Conservation (phyloP, 495 filamentous ascomycete genomes). For the Penicillium alfredii region DNA sequence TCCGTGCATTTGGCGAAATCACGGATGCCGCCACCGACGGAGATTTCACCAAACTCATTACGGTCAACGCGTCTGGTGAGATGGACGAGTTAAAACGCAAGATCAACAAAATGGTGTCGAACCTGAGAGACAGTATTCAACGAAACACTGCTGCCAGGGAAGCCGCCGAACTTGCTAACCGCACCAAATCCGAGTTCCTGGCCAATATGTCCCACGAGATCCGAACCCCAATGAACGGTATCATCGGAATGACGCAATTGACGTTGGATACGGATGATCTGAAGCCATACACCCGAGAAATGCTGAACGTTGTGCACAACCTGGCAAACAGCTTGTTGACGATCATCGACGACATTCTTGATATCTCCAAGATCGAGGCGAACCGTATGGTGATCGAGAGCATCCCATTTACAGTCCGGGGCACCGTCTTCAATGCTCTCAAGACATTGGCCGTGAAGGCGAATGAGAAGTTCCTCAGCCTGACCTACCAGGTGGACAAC, state of each 20-base stretch:
- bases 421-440: conserved; percentile 94
- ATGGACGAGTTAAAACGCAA: conserved; percentile 99
- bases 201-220: conserved; percentile 99
- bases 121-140: conserved; percentile 92
- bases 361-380: conserved; percentile 99
- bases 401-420: conserved; percentile 91
- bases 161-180: conserved; percentile 93
- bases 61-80: conserved; percentile 96
- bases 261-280: conserved; percentile 90
- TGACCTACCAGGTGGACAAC: conserved; percentile 91
- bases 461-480: conserved; percentile 92
- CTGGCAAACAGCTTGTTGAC: conserved; percentile 95
- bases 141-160: conserved; percentile 95
- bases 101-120: conserved; percentile 99
- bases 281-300: conserved; percentile 91
- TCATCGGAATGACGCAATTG: conserved; percentile 95
- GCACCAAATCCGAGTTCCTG: conserved; percentile 97
- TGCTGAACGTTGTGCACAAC: conserved; percentile 98
- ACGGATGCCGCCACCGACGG: conserved; percentile 95
- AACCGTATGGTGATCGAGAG: conserved; percentile 99
- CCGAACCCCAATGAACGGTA: conserved; percentile 82
- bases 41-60: conserved; percentile 94
- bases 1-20: conserved; percentile 95
- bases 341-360: conserved; percentile 98
- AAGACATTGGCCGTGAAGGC: conserved; percentile 95